Evolutionary conservation across 2,329 filamentous ascomycete genomes (phyloP), one percentile per base, ranked within the genome.

Genomic region (Podosphaera xanthii): DNA sequence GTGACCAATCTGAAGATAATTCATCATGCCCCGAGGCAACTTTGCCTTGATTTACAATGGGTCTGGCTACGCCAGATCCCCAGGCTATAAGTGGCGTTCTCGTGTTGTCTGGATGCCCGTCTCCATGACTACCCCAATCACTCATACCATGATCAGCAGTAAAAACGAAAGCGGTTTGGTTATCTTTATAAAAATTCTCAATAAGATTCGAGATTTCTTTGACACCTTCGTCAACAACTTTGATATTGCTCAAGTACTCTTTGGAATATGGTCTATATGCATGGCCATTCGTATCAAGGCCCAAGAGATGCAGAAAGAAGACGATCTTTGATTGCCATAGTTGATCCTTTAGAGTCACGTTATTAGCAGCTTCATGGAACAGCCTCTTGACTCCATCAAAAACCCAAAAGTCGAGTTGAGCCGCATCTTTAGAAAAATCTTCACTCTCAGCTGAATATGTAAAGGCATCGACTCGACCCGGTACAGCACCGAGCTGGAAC

Each of bases 91-190:
- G 74, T 0, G 92, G 92, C 0, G 92, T 98, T 57, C 92, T 81
- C 2, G 92, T 98, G 67, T 97, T 98, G 70, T 98, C 87, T 0
- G 92, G 92, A 71, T 98, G 90, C 6, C 92, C 92, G 70, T 98
- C 92, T 44, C 94, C 94, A 70, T 98, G 94, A 65, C 90, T 97
- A n/a, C 94, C 92, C 84, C 86, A 96, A 71, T 98, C 92, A 68
- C 88, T 97, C 92, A 98, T 98, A 22, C 92, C 92, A 70, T 98
- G 92, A 68, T 98, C 92, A 6, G 92, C 92, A 0, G 94, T 98
- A 69, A 98, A 98, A 14, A 98, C 81, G 69, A 91, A 98, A 0
- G 94, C 88, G 0, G 92, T 97, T 70, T 92, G 83, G 59, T 80
- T 84, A 65, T 89, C 84, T 4, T 73, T 77, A 67, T 96, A 98